Base-by-base conservation (phyloP, 1,284 basidiomycete species). In the Rhizoctonia solani region DNA sequence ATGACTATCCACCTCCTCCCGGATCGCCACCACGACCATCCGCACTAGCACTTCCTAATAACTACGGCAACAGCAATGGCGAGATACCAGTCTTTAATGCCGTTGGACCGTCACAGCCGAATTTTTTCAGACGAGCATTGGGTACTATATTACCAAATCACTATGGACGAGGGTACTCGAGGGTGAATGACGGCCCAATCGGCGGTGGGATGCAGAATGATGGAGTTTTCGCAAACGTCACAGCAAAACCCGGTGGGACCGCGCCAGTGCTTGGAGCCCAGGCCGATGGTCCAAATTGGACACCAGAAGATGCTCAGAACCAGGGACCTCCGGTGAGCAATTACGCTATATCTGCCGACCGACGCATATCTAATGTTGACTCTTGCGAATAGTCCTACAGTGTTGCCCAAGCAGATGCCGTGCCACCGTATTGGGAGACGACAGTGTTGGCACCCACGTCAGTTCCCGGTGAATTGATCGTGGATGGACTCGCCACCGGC, bases 351-450 rank as follows among this genome's bases (percentile, higher is more conserved):
- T 27, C 8, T 13, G 21, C n/a, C n/a, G n/a, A 69, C 63, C 65
- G 54, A 61, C 67, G 67, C 30, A 16, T 19, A 50, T 29, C 41
- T 30, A 54, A 16, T 46, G 58, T 63, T 54, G 44, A 54, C 23
- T 23, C 47, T 67, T 72, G 55, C 54, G 67, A 70, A 4, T 74
- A 95, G 86, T 88, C 94, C 0, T 99, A 99, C 76, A 85, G 87
- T 44, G 83, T 88, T 23, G 96, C 96, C 0, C 89, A 95, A 68
- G 87, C 89, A 8, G 96, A 99, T 75, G 85, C 93, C 0, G 95
- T 93, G 0, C 97, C 96, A 0, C 86, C 94, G 0, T 99, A 99
- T 78, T 98, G 95, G 92, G 96, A 99, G 77, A 98, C 93, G 1
- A 95, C 94, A 0, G 87, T 98, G 14, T 90, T 96, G 68, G 87